Base-by-base conservation (phyloP, 306 rosid genomes). In the Acmispon strigosus region DNA sequence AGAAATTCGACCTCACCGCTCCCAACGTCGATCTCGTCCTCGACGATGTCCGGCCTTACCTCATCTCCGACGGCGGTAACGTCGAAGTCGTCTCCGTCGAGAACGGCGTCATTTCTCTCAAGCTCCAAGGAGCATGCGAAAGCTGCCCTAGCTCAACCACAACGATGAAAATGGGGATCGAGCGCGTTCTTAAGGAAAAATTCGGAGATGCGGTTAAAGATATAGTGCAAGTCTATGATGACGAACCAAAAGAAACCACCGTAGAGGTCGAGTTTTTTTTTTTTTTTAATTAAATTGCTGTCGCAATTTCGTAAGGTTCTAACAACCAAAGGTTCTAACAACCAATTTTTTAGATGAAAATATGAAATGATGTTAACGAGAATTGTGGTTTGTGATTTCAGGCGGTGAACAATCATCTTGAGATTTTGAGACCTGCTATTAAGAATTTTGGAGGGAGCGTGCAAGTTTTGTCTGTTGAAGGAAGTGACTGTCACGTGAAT, bases 81-180 rank as follows among this genome's bases (percentile, higher is more conserved):
- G 98, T 90, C 22, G 98, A 87, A 1, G 98, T 94, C 7, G 95
- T 90, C 3, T 89, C 97, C 29, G 90, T 94, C 1, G 67, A 83
- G 32, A 85, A 94, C 62, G 99, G 99, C 60, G 87, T 94, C 24
- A 73, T 94, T 60, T 94, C 95, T 41, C 95, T 94, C 65, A 82
- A 84, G 69, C 97, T 94, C 32, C 85, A 87, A 84, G 99, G 99
- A 76, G 99, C 97, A 0, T 91, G 99, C 58, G 96, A 85, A 50
- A 89, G 96, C 79, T 95, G 97, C 75, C 99, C 97, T 0, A 91
- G 96, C 88, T 95, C 99, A 10, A 94, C 97, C 6, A 94, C 96
- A 10, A 94, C 99, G 2, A 89, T 95, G 99, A 87, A 78, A 58
- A 91, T 91, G 99, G 97, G 97, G 15, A 94, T 89, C n/a, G 97